Conservation (phyloP, 768 basidiomycete species). For the Termitomyces sp. region DNA sequence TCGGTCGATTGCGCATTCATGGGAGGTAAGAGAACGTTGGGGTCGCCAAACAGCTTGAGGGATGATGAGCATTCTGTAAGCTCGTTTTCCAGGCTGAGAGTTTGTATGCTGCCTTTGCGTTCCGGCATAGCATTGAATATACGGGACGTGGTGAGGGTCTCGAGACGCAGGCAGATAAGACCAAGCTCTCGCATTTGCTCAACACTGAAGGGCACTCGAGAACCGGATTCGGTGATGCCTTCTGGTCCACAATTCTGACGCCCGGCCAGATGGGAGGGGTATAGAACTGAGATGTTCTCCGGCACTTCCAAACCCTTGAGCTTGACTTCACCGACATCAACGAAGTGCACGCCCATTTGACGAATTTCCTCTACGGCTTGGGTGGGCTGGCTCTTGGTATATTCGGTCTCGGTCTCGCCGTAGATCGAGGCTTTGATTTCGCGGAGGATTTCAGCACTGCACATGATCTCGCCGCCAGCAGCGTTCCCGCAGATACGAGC, state of each 20-base stretch:
- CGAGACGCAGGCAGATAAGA: constrained; percentile 72
- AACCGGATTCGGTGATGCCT: constrained; percentile 37
- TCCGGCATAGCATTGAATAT: constrained; percentile 50
- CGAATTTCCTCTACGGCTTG: constrained; percentile 75
- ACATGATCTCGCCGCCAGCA: constrained; percentile 91
- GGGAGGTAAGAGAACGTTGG: constrained; percentile 62
- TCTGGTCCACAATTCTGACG: constrained; percentile 52
- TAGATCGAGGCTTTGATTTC: constrained; percentile 71
- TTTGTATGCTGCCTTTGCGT: constrained; percentile 45
- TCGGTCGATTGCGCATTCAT: constrained; percentile 72
- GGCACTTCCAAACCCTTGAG: constrained; percentile 94
- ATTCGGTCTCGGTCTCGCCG: constrained; percentile 59
- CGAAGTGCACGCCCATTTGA: constrained; percentile 65
- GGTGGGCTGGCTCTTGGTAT: constrained; percentile 53
- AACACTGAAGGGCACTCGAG: constrained; percentile 66
- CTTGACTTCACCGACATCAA: constrained; percentile 84
- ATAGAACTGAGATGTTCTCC: constrained; percentile 83
- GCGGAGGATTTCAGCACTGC: constrained; percentile 81
- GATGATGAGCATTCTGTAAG: constrained; percentile 27
- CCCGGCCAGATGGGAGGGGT: constrained; percentile 70
- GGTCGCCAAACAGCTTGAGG: constrained; percentile 54
- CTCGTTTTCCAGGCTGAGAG: constrained; percentile 29
- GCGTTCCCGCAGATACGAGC: constrained; percentile 82
- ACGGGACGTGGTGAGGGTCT: constrained; percentile 66
- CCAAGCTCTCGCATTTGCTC: constrained; percentile 75